Base-by-base conservation (phyloP, 768 basidiomycete genomes). In the Pisolithus sp. region DNA sequence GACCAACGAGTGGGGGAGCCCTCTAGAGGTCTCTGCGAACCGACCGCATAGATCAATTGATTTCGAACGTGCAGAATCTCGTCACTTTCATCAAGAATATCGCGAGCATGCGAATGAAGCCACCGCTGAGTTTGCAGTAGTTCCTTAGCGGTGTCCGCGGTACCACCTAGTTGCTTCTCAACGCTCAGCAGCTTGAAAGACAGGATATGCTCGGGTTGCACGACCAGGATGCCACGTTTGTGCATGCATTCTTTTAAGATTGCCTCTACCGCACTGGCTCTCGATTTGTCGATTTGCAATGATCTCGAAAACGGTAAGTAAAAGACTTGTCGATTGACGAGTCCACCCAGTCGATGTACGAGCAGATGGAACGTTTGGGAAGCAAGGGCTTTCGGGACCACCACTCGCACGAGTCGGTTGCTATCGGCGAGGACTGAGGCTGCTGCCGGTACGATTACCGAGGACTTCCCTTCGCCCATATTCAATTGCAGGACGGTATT, bases 31-130 rank as follows among this genome's bases (percentile, higher is more conserved):
- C 40, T 51, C 43, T 71, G 72, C 2, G 62, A 38, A 20, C 73
- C 74, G 44, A 69, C 59, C 0, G 77, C 73, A 52, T 79, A 79
- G 6, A 79, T 60, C 1, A 79, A 59, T 53, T 77, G 76, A 57
- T 78, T 77, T 1, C 69, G 63, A 36, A 72, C 69, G 52, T 71
- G 68, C 4, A 78, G 63, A 24, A 59, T 57, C 31, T 63, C 65
- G 31, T 67, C 67, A 43, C 67, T 68, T 47, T 67, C 67, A 17
- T 67, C 65, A 3, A 67, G 34, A 6, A 67, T 58, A 43, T 68
- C 67, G 24, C 67, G 61, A 3, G 66, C 53, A 46, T 26, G 49
- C 9, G 20, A 41, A 18, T 67, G 54, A 8, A 67, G 53, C 62
- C 61, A 67, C 10, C n/a, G 49, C 10, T 68, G 62, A n/a, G 66